Percentiles rank a stretch among this genome's conserved stretches.
These are phyloP conservation scores for Flaveria floridana DNA, from an alignment of 140 eudicot genomes.

Conservation along the genomic window DNA sequence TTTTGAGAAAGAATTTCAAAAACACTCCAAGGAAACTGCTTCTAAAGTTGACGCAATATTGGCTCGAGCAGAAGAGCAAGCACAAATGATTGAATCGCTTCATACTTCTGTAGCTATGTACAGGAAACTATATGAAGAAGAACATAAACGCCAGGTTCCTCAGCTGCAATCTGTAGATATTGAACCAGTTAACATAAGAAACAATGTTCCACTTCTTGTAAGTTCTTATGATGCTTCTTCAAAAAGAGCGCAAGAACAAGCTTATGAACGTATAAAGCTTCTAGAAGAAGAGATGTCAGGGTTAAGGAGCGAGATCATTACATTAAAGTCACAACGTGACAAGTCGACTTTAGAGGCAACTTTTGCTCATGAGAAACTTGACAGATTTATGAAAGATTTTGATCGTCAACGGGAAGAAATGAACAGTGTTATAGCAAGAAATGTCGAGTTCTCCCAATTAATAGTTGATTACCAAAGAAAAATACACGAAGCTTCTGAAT, in stretches of 20 bases:
- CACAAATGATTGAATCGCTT: conserved; percentile 82
- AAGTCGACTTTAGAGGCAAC: conserved; percentile 61
- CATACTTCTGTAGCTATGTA: conserved; percentile 90
- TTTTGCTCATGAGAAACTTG: conserved; percentile 79
- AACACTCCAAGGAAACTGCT: conserved; percentile 67
- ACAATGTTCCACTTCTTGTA: conserved; percentile 48
- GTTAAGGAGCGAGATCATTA: conserved; percentile 53
- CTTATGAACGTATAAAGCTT: conserved; percentile 49
- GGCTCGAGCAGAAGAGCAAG: conserved; percentile 87
- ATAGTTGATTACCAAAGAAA: conserved; percentile 78
- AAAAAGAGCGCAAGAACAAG: conserved; percentile 52
- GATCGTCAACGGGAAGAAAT: conserved; percentile 76
- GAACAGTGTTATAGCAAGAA: conserved; percentile 61
- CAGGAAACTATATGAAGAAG: conserved; percentile 83
- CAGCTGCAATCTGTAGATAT: conserved; percentile 34
- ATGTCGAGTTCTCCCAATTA: conserved; percentile 80
- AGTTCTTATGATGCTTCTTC: conserved; percentile 52
- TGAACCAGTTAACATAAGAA: conserved; percentile 43
- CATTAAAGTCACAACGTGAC: conserved; percentile 70
- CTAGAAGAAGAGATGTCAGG: conserved; percentile 71
- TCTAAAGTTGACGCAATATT: conserved; percentile 72
- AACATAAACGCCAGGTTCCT: conserved; percentile 52
- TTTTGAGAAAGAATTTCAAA: conserved; percentile 64
- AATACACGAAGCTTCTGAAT: conserved; percentile 80
- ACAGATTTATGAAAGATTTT: conserved; percentile 68